phyloP scores from a whole-genome alignment of 257 asterid species.

The Solanum clarkiae region DNA sequence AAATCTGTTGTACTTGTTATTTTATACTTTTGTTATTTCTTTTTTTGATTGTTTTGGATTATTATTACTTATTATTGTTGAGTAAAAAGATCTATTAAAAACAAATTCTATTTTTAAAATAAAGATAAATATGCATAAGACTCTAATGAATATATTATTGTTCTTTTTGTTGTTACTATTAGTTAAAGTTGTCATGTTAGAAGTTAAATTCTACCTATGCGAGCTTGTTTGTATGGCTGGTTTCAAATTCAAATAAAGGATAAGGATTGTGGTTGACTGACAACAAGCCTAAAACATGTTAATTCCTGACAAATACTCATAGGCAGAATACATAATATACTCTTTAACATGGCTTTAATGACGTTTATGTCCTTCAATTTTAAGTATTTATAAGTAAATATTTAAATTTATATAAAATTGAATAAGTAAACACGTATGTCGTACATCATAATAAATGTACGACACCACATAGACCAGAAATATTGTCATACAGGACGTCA shows the following conservation, averaged over 20 bases:
- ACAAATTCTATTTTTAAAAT: background rate
- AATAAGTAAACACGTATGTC: no score
- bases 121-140: background rate
- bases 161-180: background rate
- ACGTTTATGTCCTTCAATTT: no score
- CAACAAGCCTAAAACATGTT: background rate
- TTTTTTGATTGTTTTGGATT: background rate
- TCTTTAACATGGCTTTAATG: no score
- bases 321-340: background rate
- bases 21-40: background rate
- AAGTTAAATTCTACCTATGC: background rate
- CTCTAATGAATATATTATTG: background rate
- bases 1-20: background rate
- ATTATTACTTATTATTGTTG: background rate
- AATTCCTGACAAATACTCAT: background rate
- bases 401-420: no score
- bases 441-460: no score
- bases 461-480: no score
- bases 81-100: background rate
- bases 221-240: background rate
- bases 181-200: background rate
- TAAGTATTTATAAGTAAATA: no score
- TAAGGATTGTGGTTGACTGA: fast-evolving
- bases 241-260: background rate
- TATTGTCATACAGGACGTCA: no score